A percentile compares a stretch with the other conserved stretches of the same genome.
Conservation (phyloP, 1,139 yeast species). For the Geotrichum carabidarum region DNA sequence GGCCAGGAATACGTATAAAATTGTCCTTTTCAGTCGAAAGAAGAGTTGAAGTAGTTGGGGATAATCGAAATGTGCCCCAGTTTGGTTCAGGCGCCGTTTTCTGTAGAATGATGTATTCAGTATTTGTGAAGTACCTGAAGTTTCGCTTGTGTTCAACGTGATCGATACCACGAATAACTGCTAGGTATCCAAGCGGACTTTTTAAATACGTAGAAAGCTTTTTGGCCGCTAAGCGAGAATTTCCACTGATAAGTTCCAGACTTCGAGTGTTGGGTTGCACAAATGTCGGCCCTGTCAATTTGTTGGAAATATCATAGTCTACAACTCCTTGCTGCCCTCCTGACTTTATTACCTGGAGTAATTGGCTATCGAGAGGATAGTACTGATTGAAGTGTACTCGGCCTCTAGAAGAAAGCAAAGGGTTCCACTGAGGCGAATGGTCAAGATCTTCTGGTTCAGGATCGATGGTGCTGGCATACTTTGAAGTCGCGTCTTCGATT, state of each 20-base stretch:
- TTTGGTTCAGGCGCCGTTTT: slow-evolving; percentile 26
- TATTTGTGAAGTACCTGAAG: slow-evolving; percentile 58
- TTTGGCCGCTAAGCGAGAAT: slow-evolving; percentile 31
- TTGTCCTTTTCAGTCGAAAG: neutral
- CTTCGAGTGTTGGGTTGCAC: slow-evolving; percentile 48
- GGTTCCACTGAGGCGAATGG: neutral
- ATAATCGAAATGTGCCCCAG: slow-evolving; percentile 31
- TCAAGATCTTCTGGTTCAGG: neutral
- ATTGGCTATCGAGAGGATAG: slow-evolving; percentile 61
- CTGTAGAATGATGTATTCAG: slow-evolving; percentile 37
- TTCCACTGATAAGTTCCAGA: slow-evolving; percentile 42
- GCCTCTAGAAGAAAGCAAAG: neutral
- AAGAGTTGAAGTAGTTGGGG: neutral
- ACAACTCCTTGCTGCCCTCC: slow-evolving; percentile 50
- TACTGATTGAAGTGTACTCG: slow-evolving; percentile 43
- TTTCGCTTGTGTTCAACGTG: slow-evolving; percentile 69
- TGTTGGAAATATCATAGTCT: slow-evolving; percentile 48
- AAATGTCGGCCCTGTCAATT: slow-evolving; percentile 52
- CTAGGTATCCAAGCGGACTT: slow-evolving; percentile 34
- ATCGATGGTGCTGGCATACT: neutral
- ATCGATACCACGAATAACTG: slow-evolving; percentile 61
- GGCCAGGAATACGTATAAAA: neutral
- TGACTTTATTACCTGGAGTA: slow-evolving; percentile 46
- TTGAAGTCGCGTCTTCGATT: neutral
- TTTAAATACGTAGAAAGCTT: slow-evolving; percentile 16